phyloP scores from a whole-genome alignment of 495 filamentous ascomycete genomes.

The Talaromyces proteolyticus region DNA sequence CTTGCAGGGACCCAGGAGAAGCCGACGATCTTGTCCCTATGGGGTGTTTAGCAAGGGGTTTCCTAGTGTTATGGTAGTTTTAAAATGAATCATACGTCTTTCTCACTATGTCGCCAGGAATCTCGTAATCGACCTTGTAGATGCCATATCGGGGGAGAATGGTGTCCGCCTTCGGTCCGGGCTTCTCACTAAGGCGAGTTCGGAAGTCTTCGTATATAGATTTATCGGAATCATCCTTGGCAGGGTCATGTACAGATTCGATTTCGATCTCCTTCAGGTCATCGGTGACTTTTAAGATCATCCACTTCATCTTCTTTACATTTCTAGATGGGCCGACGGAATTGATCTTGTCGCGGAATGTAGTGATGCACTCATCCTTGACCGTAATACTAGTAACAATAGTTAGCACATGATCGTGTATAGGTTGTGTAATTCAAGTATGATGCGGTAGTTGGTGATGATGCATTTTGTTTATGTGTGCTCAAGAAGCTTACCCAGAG shows the following conservation, averaged over 20 bases:
- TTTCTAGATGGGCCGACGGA: no score
- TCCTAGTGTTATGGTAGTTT: no score
- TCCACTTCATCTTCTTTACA: no score
- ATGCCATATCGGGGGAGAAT: conserved; percentile 81
- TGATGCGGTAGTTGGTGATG: background rate
- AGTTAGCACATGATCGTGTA: background rate
- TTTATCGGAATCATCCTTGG: no score
- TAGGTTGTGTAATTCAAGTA: conserved; percentile 12
- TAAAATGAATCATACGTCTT: background rate
- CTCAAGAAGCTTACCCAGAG: conserved; percentile 32
- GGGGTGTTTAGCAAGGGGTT: no score
- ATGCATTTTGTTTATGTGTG: background rate
- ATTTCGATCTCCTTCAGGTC: conserved; percentile 87
- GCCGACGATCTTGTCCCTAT: conserved; percentile 95
- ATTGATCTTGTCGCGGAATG: conserved; percentile 76
- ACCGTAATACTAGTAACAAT: conserved; percentile 62
- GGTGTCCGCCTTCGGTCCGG: conserved; percentile 57
- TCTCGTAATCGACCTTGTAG: conserved; percentile 85
- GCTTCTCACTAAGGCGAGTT: conserved; percentile 65
- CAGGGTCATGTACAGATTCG: no score
- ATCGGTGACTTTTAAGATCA: conserved; percentile 95
- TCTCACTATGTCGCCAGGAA: conserved; percentile 76
- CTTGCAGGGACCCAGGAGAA: conserved; percentile 89
- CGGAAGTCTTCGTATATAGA: conserved; percentile 82
- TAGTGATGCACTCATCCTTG: conserved; percentile 67